Base-by-base conservation (phyloP, 345 rosid species). In the Fremontodendron californicum region DNA sequence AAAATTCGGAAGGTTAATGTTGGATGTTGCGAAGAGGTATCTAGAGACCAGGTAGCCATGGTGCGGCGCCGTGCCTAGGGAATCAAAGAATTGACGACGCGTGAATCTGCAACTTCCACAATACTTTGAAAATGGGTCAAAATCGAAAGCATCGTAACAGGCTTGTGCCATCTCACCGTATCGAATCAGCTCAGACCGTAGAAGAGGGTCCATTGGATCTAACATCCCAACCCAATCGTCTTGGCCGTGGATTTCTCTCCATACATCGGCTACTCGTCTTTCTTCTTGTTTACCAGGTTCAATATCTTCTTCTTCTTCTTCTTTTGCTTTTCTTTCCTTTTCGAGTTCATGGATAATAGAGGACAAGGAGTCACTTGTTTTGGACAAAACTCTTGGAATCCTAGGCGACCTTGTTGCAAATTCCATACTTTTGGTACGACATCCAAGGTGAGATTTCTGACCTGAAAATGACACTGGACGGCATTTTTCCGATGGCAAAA, bases 131-230 rank as follows among this genome's bases (percentile, higher is more conserved):
- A 85, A 89, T 0, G 94, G 94, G 9, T 94, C 98, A 64, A 85
- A 91, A 64, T 91, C 97, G 76, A 92, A 92, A 33, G 90, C 97
- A 60, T 94, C 97, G 78, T 92, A 92, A 76, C 93, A 89, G 6
- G 97, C 91, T 21, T 91, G 93, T 0, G 96, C 93, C 93, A 92
- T 87, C 86, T 94, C 98, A 9, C 98, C 98, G 77, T 92, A 94
- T 2, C 94, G 92, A 70, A 94, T 89, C 6, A 94, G 84, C 68
- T 94, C 98, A 6, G 97, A 84, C 45, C 97, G 87, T 1, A 94
- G 69, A 39, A 91, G 82, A 18, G 94, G 93, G 55, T 94, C 94
- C 83, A 92, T 83, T 0, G 96, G 97, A 42, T 94, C 96, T 21
- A 91, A 84, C 80, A 92, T 37, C 65, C 91, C 94, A 1, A 75